Evolutionary conservation across 2,329 filamentous ascomycete genomes (phyloP), one percentile per base, ranked within the genome.

Genomic region (Arthroderma uncinatum): DNA sequence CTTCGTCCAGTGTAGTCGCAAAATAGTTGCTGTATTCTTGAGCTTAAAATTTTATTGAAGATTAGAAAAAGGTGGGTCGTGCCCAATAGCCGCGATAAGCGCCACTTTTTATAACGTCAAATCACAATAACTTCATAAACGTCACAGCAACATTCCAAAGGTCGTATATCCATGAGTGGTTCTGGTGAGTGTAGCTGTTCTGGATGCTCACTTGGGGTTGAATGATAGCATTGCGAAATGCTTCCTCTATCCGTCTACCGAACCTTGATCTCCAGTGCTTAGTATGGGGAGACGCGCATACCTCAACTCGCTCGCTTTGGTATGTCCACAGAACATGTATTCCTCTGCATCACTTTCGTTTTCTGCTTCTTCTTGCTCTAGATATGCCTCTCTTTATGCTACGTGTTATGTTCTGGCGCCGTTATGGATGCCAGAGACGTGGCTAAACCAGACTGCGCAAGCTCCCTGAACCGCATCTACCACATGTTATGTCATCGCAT

Each of bases 261-360:
- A 4, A 25, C 14, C 21, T 39, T 25, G 9, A 33, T 37, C n/a
- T 6, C 50, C 10, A 37, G n/a, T 50, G 12, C 4, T 16, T 33
- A 59, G 61, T 50, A 75, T 76, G 74, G 74, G 74, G 59, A 70
- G 74, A 62, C 72, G 72, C 60, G 71, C 72, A 60, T 75, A 74
- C 64, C 64, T 75, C 63, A 73, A 71, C 58, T 65, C 73, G 60
- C 68, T 76, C 57, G 74, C 73, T 64, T 62, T 76, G 73, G 74
- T 76, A 74, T 66, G 72, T 62, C 61, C 39, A 55, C n/a, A 28
- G 12, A 34, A 7, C 16, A 2, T 44, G 19, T 44, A 16, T 44
- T 12, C 19, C 19, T 7, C 8, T 44, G 4, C 40, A 47, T 36
- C 2, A 9, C 3, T 36, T 10, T 12, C 55, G 19, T 19, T 28